Conservation (phyloP, 352 stramenopile genomes). For the Peronospora belbahrii region DNA sequence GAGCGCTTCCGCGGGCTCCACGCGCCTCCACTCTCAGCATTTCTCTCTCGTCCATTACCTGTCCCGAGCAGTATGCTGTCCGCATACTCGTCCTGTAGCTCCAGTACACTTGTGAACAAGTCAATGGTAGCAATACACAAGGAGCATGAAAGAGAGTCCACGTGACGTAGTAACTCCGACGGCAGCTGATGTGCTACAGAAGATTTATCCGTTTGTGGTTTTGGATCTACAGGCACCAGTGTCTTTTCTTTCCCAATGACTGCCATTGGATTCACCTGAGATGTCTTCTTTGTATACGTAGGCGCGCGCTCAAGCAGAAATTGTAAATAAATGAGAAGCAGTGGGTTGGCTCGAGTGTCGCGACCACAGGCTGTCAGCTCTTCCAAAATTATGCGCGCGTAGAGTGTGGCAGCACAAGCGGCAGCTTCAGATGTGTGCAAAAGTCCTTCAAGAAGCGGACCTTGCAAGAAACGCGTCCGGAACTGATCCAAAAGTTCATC, state of each 20-base stretch:
- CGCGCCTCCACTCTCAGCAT: slow-evolving; percentile 8
- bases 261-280: slow-evolving; percentile 1
- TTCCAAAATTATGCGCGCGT: slow-evolving; percentile 73
- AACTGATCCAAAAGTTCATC: slow-evolving; percentile 72
- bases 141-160: slow-evolving; percentile 72
- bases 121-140: slow-evolving; percentile 80
- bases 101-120: slow-evolving; percentile 65
- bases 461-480: slow-evolving; percentile 57
- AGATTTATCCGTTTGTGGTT: slow-evolving; percentile 6
- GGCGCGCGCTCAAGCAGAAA: slow-evolving; percentile 54
- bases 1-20: slow-evolving; percentile 13
- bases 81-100: slow-evolving; percentile 55
- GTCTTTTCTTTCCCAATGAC: slow-evolving; percentile 4
- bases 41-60: slow-evolving; percentile 8
- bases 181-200: slow-evolving; percentile 42
- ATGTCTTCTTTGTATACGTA: background rate
- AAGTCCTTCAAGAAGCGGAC: slow-evolving; percentile 54
- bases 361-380: slow-evolving; percentile 64
- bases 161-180: slow-evolving; percentile 63
- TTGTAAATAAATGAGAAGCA: slow-evolving; percentile 70
- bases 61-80: slow-evolving; percentile 45
- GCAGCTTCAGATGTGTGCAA: slow-evolving; percentile 64
- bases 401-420: slow-evolving; percentile 57
- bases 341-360: slow-evolving; percentile 61
- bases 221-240: background rate